These are phyloP conservation scores for Volvox carteri DNA, from an alignment of 163 green algal genomes.

Conservation along the genomic window DNA sequence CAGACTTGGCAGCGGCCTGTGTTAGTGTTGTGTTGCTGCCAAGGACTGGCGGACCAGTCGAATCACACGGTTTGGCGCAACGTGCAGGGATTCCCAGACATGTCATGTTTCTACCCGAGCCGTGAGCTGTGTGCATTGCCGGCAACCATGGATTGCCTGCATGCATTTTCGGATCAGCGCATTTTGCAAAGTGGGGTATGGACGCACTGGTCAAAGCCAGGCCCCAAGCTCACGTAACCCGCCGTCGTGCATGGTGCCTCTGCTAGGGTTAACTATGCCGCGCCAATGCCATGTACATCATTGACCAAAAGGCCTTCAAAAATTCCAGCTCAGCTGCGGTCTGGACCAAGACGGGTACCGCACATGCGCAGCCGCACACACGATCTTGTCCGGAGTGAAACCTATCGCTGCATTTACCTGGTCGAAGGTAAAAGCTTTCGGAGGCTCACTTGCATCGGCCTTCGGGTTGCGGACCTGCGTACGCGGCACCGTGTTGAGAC, in stretches of 20 bases:
- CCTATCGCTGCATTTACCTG: slow-evolving; percentile 48
- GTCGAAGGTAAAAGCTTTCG: slow-evolving; percentile 85
- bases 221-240: no score
- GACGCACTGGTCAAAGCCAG: no score
- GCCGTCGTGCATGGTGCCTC: no score
- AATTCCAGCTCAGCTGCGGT: neutral
- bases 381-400: neutral
- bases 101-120: neutral
- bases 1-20: neutral
- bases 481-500: neutral
- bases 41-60: neutral
- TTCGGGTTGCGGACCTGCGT: slow-evolving; percentile 78
- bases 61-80: neutral
- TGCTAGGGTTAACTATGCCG: no score
- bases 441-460: slow-evolving; percentile 70
- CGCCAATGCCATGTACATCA: no score
- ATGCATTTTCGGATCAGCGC: no score
- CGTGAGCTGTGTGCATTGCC: neutral
- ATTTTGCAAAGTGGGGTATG: no score
- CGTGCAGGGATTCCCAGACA: neutral
- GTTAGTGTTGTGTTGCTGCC: neutral
- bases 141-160: no score
- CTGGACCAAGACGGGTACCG: neutral
- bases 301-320: no score
- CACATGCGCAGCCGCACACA: neutral